Evolutionary conservation across 495 filamentous ascomycete genomes (phyloP), one percentile per base, ranked within the genome.

Genomic region (Beverwykella pulmonaria): DNA sequence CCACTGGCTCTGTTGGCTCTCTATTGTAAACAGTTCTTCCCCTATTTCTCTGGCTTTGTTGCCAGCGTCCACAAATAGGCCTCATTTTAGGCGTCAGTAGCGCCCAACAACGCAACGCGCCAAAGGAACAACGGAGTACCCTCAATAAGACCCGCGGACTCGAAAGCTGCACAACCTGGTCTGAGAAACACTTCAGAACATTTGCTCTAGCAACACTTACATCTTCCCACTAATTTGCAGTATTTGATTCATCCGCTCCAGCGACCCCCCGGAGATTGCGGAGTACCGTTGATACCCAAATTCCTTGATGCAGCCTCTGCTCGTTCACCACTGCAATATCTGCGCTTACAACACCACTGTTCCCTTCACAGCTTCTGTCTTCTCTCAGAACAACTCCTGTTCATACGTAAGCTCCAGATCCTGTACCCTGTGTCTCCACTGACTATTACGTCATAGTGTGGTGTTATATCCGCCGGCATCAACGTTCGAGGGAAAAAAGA

Each of bases 321-420:
- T 79, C n/a, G 70, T 77, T 23, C 75, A 77, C 59, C 72, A 72
- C 61, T 78, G 76, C 69, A 63, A 61, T 29, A 48, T 56, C 57
- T 78, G 76, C 61, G 58, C 65, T 27, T 75, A 75, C 55, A 75
- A 73, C 57, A 77, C 76, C 34, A 65, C 76, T 36, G 62, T 78
- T 19, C 66, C 70, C 22, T 78, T 75, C 50, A 73, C 75, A 61
- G 60, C 75, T 49, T 73, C 70, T 41, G 74, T 76, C 49, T 78
- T 77, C 69, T 72, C 70, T 56, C 68, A 75, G 59, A 73, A 75
- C 44, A 61, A 76, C 41, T 60, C 53, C 34, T 78, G 76, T 69
- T 67, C 55, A 19, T 74, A 78, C 66, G 76, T 77, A 78, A 72
- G 75, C 63, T 46, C 59, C 63, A 46, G 32, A 17, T 53, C 50